Percentiles rank a stretch among this genome's conserved stretches.
Evolutionary conservation across 2,329 filamentous ascomycete genomes (phyloP).

Genomic region (Fusarium cyanostomum): DNA sequence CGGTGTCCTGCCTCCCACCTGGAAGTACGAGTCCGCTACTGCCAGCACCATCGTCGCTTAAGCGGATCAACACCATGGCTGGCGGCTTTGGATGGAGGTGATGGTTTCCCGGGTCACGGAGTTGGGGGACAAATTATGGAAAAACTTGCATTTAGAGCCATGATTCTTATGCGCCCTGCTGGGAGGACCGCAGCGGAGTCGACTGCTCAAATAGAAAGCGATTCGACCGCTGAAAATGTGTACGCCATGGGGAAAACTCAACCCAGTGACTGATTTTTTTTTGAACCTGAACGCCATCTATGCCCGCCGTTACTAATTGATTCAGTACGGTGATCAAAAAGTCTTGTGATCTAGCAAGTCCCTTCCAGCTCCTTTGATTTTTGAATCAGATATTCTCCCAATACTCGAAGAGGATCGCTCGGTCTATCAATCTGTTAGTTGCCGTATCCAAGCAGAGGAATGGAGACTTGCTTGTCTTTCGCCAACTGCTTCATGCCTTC

Average conservation of each 20-base stretch:
- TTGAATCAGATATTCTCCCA: slow-evolving; percentile 77
- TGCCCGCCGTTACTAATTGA: slow-evolving; percentile 22
- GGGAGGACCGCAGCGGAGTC: slow-evolving; percentile 46
- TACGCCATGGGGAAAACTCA: slow-evolving; percentile 40
- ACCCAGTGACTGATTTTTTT: slow-evolving; percentile 36
- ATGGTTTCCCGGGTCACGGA: slow-evolving; percentile 54
- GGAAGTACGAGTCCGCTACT: slow-evolving; percentile 98
- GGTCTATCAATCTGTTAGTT: slow-evolving; percentile 57
- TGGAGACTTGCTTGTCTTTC: slow-evolving; percentile 70
- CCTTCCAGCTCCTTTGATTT: slow-evolving; percentile 72
- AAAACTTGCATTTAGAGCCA: slow-evolving; percentile 58
- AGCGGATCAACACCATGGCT: slow-evolving; percentile 49
- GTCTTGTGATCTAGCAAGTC: slow-evolving; percentile 28
- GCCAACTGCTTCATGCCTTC: slow-evolving; percentile 80
- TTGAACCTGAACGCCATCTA: slow-evolving; percentile 41
- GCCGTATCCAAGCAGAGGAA: not conserved
- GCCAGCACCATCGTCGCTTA: slow-evolving; percentile 94
- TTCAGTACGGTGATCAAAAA: slow-evolving; percentile 3
- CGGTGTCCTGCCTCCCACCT: slow-evolving; percentile 85
- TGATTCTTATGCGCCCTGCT: slow-evolving; percentile 52
- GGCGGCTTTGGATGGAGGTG: slow-evolving; percentile 42
- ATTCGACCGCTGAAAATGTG: slow-evolving; percentile 46
- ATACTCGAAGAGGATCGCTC: slow-evolving; percentile 71
- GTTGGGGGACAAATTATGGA: slow-evolving; percentile 54
- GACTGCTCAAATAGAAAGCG: slow-evolving; percentile 50